These are phyloP conservation scores for Craspedostauros australis DNA, from an alignment of 108 stramenopile genomes.

Conservation along the genomic window DNA sequence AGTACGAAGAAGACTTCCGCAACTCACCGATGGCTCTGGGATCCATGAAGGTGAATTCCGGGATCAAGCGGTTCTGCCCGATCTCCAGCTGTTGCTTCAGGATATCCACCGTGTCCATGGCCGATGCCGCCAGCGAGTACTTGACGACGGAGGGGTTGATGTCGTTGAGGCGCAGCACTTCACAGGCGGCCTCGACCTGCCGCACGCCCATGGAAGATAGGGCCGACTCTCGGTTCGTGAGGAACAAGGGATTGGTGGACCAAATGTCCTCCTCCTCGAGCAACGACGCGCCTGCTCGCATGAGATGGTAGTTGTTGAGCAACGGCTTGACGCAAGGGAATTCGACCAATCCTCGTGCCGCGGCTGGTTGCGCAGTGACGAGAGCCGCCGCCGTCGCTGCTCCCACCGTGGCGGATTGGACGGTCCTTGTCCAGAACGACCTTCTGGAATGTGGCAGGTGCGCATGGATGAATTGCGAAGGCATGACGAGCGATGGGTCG, in stretches of 20 bases:
- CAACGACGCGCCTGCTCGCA: constrained; percentile 50
- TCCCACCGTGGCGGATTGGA: no score
- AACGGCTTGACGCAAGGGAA: constrained; percentile 46
- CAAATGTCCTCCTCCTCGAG: constrained; percentile 68
- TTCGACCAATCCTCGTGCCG: constrained; percentile 31
- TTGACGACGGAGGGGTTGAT: constrained; percentile 48
- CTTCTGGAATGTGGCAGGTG: no score
- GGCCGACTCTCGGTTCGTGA: constrained; percentile 73
- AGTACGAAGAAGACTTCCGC: no score
- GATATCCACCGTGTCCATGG: constrained; percentile 57
- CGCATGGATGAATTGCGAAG: no score
- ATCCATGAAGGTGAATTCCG: constrained; percentile 82
- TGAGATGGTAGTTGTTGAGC: constrained; percentile 62
- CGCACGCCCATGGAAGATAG: constrained; percentile 38
- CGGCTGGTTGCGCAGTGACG: no score
- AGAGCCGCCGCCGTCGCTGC: no score
- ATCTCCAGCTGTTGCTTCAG: constrained; percentile 50
- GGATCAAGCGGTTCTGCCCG: constrained; percentile 68
- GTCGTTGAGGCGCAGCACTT: constrained; percentile 11
- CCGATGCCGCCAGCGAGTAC: constrained; percentile 57
- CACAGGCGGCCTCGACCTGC: constrained; percentile 46
- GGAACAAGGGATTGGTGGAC: constrained; percentile 64
- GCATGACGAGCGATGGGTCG: no score
- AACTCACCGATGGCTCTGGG: constrained; percentile 60
- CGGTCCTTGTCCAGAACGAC: no score